Conservation (phyloP, 371 early-diverging fungal genomes). For the Rhizopus microsporus region DNA sequence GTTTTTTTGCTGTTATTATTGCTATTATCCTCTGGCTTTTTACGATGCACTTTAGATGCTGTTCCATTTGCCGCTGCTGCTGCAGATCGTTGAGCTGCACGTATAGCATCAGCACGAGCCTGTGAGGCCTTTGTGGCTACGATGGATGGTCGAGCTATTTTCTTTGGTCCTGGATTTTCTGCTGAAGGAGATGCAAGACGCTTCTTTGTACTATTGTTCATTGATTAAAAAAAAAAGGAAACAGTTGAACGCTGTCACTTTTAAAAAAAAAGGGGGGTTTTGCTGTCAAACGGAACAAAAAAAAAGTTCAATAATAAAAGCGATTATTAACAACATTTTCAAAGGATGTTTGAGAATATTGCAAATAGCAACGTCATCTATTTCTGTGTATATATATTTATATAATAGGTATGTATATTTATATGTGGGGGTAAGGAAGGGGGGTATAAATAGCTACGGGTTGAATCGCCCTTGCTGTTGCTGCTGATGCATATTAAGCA, state of each 20-base stretch:
- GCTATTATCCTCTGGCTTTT: conserved; percentile 9
- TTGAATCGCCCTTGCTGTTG: conserved; percentile 3
- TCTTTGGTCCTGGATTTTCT: background rate
- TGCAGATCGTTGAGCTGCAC: conserved; percentile 5
- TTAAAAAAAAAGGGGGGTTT: too few relatives aligned
- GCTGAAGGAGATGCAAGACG: background rate
- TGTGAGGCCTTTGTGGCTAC: conserved; percentile 23
- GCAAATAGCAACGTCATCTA: too few relatives aligned
- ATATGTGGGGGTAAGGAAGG: background rate
- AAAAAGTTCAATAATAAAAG: too few relatives aligned
- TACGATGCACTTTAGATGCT: background rate
- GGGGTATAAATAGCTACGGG: conserved; percentile 1
- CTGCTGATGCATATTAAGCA: background rate
- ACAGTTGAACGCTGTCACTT: too few relatives aligned
- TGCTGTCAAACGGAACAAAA: too few relatives aligned
- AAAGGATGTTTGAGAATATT: too few relatives aligned
- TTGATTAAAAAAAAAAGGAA: too few relatives aligned
- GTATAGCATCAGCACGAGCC: conserved; percentile 26
- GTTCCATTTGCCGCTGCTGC: background rate
- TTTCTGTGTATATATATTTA: too few relatives aligned
- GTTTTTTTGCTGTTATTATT: conserved; percentile 2
- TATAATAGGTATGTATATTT: too few relatives aligned
- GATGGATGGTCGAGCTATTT: conserved; percentile 7
- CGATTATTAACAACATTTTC: too few relatives aligned
- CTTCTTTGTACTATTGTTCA: background rate